Conservation (phyloP, 768 basidiomycete genomes). For the Pulveroboletus sp. region DNA sequence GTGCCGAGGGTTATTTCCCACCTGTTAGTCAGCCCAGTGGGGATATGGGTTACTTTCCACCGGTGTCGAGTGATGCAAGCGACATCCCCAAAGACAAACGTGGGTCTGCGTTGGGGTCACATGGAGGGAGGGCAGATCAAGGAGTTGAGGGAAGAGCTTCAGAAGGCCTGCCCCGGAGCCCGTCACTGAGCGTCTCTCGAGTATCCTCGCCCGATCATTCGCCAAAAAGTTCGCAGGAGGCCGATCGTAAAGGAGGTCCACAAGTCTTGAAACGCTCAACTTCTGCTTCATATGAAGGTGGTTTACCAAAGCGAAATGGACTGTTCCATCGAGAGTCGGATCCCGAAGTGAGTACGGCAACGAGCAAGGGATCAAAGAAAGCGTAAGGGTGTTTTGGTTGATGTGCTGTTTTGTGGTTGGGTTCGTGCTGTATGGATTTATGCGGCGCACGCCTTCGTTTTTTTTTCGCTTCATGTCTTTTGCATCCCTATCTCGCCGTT, state of each 20-base stretch:
- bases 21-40: constrained; percentile 28
- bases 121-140: neutral
- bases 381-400: constrained; percentile 12
- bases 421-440: neutral
- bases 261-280: constrained; percentile 27
- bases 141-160: constrained; percentile 2
- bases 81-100: constrained; percentile 34
- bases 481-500: neutral
- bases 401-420: constrained; percentile 9
- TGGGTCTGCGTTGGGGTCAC: neutral
- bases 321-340: constrained; percentile 29
- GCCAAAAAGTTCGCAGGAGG: constrained; percentile 12
- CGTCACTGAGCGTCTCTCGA: constrained; percentile 6
- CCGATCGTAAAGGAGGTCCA: constrained; percentile 9
- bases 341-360: constrained; percentile 23
- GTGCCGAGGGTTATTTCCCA: constrained; percentile 39
- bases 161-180: constrained; percentile 5
- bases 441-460: neutral
- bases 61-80: constrained; percentile 31
- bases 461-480: constrained; percentile 8
- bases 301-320: constrained; percentile 24
- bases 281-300: constrained; percentile 27
- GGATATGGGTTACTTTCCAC: constrained; percentile 41
- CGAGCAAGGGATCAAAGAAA: constrained; percentile 24
- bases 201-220: constrained; percentile 5